A percentile compares a stretch with the other conserved stretches of the same genome.
phyloP scores from a whole-genome alignment of 2,329 filamentous ascomycete genomes.

The Penicillium fuscoglaucum region DNA sequence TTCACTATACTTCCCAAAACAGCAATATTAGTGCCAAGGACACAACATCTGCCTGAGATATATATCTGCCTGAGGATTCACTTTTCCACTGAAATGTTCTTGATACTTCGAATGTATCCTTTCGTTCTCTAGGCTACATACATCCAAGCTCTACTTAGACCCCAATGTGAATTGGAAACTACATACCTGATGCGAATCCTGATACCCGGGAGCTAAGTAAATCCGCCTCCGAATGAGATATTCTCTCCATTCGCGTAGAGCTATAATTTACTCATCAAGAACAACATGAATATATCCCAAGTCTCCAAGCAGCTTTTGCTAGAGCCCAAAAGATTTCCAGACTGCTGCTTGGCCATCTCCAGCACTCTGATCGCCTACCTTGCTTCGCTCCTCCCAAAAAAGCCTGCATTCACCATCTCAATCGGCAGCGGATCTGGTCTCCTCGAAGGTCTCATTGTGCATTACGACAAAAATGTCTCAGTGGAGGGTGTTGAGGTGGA shows the following conservation, averaged over 20 bases:
- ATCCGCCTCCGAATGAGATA: slow-evolving; percentile 7
- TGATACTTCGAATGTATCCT: background rate
- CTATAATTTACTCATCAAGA: background rate
- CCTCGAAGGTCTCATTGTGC: slow-evolving; percentile 48
- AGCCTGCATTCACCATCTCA: slow-evolving; percentile 40
- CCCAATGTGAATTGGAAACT: background rate
- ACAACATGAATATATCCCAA: slow-evolving; percentile 19
- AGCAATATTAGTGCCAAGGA: background rate
- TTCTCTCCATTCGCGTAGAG: background rate
- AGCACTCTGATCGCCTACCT: slow-evolving; percentile 23
- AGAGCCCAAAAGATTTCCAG: slow-evolving; percentile 26
- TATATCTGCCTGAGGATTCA: too few species aligned
- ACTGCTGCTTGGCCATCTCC: slow-evolving; percentile 34
- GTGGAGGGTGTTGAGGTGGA: slow-evolving; percentile 53
- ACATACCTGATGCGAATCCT: background rate
- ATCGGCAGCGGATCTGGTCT: slow-evolving; percentile 55
- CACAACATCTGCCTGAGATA: too few species aligned
- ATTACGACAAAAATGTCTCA: slow-evolving; percentile 25
- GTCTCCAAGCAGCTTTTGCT: slow-evolving; percentile 18
- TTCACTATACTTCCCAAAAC: background rate
- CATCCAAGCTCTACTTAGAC: background rate
- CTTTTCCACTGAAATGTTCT: too few species aligned
- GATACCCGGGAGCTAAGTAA: slow-evolving; percentile 10
- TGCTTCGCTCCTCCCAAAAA: slow-evolving; percentile 24
- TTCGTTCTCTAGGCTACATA: background rate